A percentile compares a stretch with the other conserved stretches of the same genome.
phyloP scores from a whole-genome alignment of 2,329 filamentous ascomycete genomes.

The Fusarium camptoceras region DNA sequence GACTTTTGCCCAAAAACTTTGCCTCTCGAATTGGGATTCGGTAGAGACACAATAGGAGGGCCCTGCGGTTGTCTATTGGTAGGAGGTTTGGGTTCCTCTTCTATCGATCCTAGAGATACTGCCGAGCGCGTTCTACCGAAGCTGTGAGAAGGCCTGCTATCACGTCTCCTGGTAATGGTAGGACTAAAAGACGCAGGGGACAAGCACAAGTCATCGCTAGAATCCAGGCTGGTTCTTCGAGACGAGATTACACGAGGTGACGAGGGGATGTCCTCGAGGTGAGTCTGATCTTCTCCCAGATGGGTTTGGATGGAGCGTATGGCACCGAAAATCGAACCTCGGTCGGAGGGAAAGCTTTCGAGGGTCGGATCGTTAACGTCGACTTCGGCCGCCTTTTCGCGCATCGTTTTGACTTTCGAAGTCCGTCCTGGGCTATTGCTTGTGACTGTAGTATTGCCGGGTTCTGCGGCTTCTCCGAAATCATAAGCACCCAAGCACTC shows the following conservation, averaged over 20 bases:
- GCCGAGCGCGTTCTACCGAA: constrained; percentile 53
- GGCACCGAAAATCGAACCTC: constrained; percentile 58
- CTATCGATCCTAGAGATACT: constrained; percentile 60
- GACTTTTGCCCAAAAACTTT: constrained; percentile 36
- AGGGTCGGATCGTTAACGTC: constrained; percentile 62
- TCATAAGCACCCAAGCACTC: constrained; percentile 59
- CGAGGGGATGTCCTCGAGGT: constrained; percentile 52
- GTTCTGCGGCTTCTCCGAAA: constrained; percentile 50
- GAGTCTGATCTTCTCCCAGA: constrained; percentile 54
- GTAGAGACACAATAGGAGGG: constrained; percentile 36
- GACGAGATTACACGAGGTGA: constrained; percentile 53
- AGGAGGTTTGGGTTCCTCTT: constrained; percentile 55
- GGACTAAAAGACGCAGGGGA: constrained; percentile 54
- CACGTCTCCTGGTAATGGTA: constrained; percentile 48
- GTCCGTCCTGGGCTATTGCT: constrained; percentile 33
- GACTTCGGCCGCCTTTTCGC: constrained; percentile 31
- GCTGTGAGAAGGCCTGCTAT: constrained; percentile 50
- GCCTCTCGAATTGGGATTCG: constrained; percentile 39
- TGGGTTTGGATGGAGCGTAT: constrained; percentile 61
- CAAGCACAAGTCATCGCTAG: constrained; percentile 51
- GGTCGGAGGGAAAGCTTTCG: constrained; percentile 61
- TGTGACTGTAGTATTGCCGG: constrained; percentile 38
- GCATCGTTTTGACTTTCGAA: constrained; percentile 33
- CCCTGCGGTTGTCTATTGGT: constrained; percentile 16
- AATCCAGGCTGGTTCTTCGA: constrained; percentile 53